Conservation (phyloP, 495 filamentous ascomycete genomes). For the Rusavskia elegans region DNA sequence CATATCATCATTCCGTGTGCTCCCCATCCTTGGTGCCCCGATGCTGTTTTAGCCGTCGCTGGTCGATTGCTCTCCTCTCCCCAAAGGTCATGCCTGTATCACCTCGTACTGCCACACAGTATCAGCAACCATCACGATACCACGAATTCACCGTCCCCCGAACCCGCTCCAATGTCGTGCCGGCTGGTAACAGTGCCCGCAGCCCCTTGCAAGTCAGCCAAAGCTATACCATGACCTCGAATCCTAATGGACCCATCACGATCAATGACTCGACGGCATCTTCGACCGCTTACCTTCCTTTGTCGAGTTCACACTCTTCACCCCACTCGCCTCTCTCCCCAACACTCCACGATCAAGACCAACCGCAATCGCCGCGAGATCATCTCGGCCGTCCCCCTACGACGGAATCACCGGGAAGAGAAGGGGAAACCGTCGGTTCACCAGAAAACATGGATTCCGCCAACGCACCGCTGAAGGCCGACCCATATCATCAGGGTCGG, state of each 20-base stretch:
- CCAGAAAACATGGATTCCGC: not conserved
- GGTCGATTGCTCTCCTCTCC: not conserved
- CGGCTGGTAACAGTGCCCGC: not conserved
- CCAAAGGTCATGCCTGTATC: not conserved
- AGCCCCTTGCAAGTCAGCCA: constrained; percentile 1
- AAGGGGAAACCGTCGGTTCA: not conserved
- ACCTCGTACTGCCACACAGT: not conserved
- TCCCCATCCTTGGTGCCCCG: not conserved
- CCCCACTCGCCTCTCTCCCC: constrained; percentile 9
- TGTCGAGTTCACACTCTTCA: not conserved
- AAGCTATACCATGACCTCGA: not conserved
- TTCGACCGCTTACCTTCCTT: not conserved
- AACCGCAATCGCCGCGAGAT: constrained; percentile 10
- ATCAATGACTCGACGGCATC: not conserved
- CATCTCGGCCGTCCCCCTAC: constrained; percentile 4
- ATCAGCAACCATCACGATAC: not conserved
- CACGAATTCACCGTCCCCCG: not conserved
- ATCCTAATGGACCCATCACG: not conserved
- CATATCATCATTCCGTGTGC: not conserved
- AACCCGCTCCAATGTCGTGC: not conserved
- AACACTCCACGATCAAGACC: not conserved
- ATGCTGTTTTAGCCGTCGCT: not conserved
- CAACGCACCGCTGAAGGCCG: constrained; percentile 7
- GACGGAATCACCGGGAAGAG: not conserved
- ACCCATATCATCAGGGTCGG: constrained; percentile 12